Conservation (phyloP, 2,329 filamentous ascomycete genomes). For the Apiospora aurea region DNA sequence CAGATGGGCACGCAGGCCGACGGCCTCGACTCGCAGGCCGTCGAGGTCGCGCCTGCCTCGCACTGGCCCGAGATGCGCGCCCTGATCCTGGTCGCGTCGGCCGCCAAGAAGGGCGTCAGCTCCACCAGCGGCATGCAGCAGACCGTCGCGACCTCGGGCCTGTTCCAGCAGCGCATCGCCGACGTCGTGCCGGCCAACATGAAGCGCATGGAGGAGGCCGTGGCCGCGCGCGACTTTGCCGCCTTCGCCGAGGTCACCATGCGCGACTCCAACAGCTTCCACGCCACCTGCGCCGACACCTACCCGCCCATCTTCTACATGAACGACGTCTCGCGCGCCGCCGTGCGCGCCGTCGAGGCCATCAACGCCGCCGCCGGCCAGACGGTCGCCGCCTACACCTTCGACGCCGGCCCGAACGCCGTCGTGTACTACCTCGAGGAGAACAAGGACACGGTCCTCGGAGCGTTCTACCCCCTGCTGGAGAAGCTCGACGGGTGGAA, state of each 20-base stretch:
- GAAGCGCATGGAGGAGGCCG: conserved; percentile 83
- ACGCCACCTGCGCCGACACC: conserved; percentile 92
- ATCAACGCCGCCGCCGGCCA: conserved; percentile 84
- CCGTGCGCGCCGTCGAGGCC: conserved; percentile 86
- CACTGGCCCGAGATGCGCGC: conserved; percentile 98
- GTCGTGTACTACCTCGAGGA: conserved; percentile 94
- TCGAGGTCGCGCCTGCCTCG: conserved; percentile 83
- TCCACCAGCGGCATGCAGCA: conserved; percentile 97
- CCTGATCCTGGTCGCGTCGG: conserved; percentile 87
- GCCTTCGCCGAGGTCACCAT: conserved; percentile 91
- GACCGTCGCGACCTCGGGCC: conserved; percentile 87
- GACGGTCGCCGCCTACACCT: conserved; percentile 91
- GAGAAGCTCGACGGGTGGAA: conserved; percentile 75
- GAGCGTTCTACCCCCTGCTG: conserved; percentile 76
- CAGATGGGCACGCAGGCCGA: conserved; percentile 77
- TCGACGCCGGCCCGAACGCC: conserved; percentile 95
- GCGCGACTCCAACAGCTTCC: conserved; percentile 97
- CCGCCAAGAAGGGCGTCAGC: conserved; percentile 94
- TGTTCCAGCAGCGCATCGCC: conserved; percentile 80
- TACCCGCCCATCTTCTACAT: conserved; percentile 98
- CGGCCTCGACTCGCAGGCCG: conserved; percentile 85
- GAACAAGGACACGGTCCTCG: conserved; percentile 75
- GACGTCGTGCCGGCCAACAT: conserved; percentile 84
- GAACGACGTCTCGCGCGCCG: conserved; percentile 89
- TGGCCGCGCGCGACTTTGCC: conserved; percentile 80